Conservation (phyloP, 805 yeast genomes). For the Suhomyces kilbournensis region DNA sequence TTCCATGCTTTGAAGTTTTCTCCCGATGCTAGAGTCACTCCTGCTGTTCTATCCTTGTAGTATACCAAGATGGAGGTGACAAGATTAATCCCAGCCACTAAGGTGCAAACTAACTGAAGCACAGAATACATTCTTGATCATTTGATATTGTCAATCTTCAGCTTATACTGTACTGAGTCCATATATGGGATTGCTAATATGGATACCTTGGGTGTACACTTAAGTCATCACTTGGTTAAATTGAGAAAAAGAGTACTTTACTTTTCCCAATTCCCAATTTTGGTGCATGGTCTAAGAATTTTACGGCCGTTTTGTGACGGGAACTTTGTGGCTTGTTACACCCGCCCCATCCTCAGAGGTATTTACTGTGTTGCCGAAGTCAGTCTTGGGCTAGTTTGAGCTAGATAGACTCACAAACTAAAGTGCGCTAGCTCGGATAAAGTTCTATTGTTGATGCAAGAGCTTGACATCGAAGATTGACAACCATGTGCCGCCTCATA, state of each 20-base stretch:
- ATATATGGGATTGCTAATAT: neutral
- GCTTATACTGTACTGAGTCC: neutral
- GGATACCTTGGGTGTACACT: neutral
- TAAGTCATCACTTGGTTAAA: neutral
- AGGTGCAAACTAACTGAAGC: constrained; percentile 12
- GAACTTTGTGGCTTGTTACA: neutral
- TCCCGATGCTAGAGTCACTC: constrained; percentile 17
- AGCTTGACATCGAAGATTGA: neutral
- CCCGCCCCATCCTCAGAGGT: neutral
- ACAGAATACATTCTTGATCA: constrained; percentile 1
- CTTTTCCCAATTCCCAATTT: neutral
- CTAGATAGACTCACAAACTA: neutral
- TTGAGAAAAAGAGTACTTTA: neutral
- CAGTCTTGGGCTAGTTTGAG: neutral
- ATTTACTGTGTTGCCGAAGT: neutral
- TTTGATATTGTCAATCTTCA: neutral
- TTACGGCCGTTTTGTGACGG: neutral
- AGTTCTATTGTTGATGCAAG: neutral
- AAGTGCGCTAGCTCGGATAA: neutral
- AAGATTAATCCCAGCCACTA: constrained; percentile 17
- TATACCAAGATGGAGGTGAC: constrained; percentile 15
- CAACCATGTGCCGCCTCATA: neutral
- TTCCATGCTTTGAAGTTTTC: constrained; percentile 15
- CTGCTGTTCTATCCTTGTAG: constrained; percentile 10
- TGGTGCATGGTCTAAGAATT: neutral